phyloP scores from a whole-genome alignment of 208 protist species.

The Trypanosomatidae sp. region DNA sequence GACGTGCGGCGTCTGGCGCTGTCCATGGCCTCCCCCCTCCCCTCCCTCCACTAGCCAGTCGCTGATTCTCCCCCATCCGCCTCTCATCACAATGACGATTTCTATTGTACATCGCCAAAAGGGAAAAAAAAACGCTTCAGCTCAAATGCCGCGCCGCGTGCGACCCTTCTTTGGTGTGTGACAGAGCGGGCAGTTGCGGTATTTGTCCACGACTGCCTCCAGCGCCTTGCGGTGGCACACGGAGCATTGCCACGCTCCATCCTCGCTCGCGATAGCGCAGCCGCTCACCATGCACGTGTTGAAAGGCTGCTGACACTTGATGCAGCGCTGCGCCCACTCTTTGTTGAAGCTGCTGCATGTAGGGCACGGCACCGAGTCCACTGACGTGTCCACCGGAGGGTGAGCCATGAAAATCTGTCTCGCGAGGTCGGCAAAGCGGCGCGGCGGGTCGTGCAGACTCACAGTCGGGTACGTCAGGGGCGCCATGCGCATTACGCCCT shows the following conservation, averaged over 20 bases:
- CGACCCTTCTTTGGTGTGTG: conserved; percentile 77
- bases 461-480: conserved; percentile 79
- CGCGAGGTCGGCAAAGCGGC: conserved; percentile 91
- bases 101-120: conserved; percentile 4
- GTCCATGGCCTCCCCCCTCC: not conserved
- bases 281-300: conserved; percentile 88
- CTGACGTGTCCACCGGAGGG: conserved; percentile 78
- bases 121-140: conserved; percentile 5
- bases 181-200: conserved; percentile 92
- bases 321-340: conserved; percentile 89
- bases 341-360: conserved; percentile 86
- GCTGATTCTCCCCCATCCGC: not conserved
- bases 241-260: conserved; percentile 75
- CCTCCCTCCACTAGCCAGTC: not conserved
- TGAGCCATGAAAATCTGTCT: conserved; percentile 91
- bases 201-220: conserved; percentile 68
- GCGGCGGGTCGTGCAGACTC: conserved; percentile 53
- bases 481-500: conserved; percentile 37
- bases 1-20: not conserved
- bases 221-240: conserved; percentile 86
- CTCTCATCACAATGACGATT: not conserved
- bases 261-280: conserved; percentile 63
- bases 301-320: conserved; percentile 84
- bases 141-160: conserved; percentile 30
- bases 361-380: conserved; percentile 74